A percentile compares a stretch with the other conserved stretches of the same genome.
Conservation (phyloP, 1,139 yeast species). For the Magnusiomyces sp. region DNA sequence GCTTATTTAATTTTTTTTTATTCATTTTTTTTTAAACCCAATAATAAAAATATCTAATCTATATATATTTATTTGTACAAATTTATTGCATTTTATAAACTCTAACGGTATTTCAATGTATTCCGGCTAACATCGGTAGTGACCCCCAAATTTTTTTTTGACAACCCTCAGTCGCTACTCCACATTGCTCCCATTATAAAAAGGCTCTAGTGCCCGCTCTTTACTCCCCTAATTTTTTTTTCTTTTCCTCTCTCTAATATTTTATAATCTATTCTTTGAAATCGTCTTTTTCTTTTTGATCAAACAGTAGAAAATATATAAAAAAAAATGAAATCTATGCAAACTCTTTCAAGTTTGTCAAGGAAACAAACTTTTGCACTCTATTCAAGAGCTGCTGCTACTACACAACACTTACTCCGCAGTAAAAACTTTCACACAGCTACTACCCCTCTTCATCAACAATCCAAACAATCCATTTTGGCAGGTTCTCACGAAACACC, state of each 20-base stretch:
- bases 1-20: background rate
- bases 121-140: no score
- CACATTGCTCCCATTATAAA: no score
- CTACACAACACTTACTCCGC: background rate
- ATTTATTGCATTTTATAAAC: background rate
- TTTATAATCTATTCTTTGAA: background rate
- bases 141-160: conserved; percentile 1
- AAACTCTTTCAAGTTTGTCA: background rate
- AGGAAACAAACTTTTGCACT: background rate
- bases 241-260: background rate
- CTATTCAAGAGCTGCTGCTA: background rate
- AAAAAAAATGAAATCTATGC: background rate
- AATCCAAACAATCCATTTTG: conserved; percentile 6
- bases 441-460: background rate
- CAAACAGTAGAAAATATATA: background rate
- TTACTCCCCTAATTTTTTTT: background rate
- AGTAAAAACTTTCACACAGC: background rate
- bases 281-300: background rate
- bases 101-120: no score
- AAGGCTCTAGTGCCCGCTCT: background rate
- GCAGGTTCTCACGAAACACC: conserved; percentile 21
- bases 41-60: background rate
- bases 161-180: background rate
- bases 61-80: background rate
- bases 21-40: background rate